Conservation (phyloP, 805 yeast genomes). For the Cephaloascus fragrans region DNA sequence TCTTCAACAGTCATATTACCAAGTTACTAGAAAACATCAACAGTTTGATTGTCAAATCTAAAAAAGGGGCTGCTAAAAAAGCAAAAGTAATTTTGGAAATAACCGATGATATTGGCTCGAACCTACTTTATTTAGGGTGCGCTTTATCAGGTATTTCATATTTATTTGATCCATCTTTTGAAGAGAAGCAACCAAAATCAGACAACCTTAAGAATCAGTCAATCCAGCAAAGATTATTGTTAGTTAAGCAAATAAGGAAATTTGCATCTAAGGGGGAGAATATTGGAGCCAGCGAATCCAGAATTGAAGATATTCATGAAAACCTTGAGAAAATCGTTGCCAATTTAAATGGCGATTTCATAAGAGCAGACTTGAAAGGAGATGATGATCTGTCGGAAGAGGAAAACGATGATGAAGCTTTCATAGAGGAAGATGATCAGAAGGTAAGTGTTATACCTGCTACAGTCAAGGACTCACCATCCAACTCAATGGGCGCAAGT, state of each 20-base stretch:
- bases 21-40: slow-evolving; percentile 34
- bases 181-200: slow-evolving; percentile 32
- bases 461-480: neutral
- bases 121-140: slow-evolving; percentile 48
- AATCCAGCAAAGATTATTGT: slow-evolving; percentile 23
- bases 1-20: slow-evolving; percentile 40
- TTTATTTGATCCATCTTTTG: slow-evolving; percentile 64
- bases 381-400: slow-evolving; percentile 9
- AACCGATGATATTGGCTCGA: slow-evolving; percentile 45
- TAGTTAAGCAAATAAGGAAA: slow-evolving; percentile 19
- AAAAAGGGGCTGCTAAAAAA: slow-evolving; percentile 8
- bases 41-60: slow-evolving; percentile 16
- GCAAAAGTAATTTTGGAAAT: slow-evolving; percentile 15
- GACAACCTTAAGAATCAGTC: slow-evolving; percentile 19
- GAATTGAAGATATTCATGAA: slow-evolving; percentile 18
- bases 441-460: neutral
- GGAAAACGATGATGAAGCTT: slow-evolving; percentile 3
- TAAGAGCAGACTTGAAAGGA: slow-evolving; percentile 4
- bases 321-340: slow-evolving; percentile 23
- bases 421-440: neutral
- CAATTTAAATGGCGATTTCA: slow-evolving; percentile 14
- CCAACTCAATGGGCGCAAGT: neutral
- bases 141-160: slow-evolving; percentile 61
- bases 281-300: slow-evolving; percentile 7
- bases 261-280: slow-evolving; percentile 6